Conservation (phyloP, 805 yeast genomes). For the Starmera pachycereana region DNA sequence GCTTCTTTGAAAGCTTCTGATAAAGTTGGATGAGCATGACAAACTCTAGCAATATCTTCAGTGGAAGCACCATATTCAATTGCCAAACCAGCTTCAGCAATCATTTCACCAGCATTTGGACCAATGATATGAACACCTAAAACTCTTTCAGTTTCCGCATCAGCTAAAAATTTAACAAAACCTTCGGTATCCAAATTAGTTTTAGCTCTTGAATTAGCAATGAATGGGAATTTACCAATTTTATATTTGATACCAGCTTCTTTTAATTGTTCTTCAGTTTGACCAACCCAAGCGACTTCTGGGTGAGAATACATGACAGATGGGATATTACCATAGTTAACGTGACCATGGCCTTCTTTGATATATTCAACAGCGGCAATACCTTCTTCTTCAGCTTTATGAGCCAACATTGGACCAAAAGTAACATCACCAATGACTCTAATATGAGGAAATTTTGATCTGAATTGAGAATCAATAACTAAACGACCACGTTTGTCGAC, state of each 20-base stretch:
- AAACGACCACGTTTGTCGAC: conserved; percentile 87
- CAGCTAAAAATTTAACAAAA: conserved; percentile 90
- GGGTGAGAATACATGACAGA: conserved; percentile 99
- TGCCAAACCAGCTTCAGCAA: conserved; percentile 97
- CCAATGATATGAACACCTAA: conserved; percentile 97
- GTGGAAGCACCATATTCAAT: conserved; percentile 98
- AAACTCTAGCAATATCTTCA: conserved; percentile 94
- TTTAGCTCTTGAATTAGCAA: conserved; percentile 99
- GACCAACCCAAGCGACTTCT: conserved; percentile 99
- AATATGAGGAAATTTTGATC: conserved; percentile 86
- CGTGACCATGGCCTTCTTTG: conserved; percentile 93
- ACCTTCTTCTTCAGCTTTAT: conserved; percentile 99
- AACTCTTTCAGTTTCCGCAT: conserved; percentile 93
- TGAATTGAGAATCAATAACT: conserved; percentile 88
- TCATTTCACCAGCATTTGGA: conserved; percentile 99
- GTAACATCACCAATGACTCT: conserved; percentile 98
- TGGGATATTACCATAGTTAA: conserved; percentile 95
- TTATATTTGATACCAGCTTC: conserved; percentile 86
- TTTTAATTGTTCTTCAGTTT: conserved; percentile 89
- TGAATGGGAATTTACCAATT: conserved; percentile 96
- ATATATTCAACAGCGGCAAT: conserved; percentile 96
- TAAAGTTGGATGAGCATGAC: conserved; percentile 98
- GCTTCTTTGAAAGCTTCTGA: conserved; percentile 99
- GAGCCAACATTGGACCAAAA: conserved; percentile 98
- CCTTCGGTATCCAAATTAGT: conserved; percentile 97